Conservation (phyloP, 2,329 filamentous ascomycete species). For the Penicillium digitatum region DNA sequence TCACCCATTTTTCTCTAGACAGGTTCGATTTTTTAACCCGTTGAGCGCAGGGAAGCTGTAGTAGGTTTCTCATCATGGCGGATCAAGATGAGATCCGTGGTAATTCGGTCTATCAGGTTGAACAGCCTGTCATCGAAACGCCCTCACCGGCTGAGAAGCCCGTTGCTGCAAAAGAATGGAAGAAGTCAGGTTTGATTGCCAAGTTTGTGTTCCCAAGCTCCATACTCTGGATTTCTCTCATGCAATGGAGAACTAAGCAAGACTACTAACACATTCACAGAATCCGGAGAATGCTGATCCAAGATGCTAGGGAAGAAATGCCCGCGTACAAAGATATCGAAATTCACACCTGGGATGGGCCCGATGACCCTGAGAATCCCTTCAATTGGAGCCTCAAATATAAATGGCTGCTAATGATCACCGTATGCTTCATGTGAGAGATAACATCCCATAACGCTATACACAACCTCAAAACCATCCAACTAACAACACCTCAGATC, state of each 20-base stretch:
- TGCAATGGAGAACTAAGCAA: not conserved
- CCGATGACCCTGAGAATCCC: slow-evolving; percentile 23
- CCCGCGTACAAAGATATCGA: slow-evolving; percentile 12
- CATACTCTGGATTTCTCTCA: not conserved
- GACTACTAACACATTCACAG: not conserved
- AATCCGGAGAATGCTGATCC: not conserved
- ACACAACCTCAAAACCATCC: not conserved
- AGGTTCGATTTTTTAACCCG: not conserved
- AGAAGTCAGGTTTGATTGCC: not conserved
- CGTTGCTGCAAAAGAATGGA: not conserved
- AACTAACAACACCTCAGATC: slow-evolving; percentile 25
- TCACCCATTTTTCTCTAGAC: not conserved
- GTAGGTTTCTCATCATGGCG: not conserved
- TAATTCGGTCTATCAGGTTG: not conserved
- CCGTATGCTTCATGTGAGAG: slow-evolving; percentile 40
- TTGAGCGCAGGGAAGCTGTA: not conserved
- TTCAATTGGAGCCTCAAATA: slow-evolving; percentile 42
- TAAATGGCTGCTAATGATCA: slow-evolving; percentile 43
- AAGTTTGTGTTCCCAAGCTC: not conserved
- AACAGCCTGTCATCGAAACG: not conserved
- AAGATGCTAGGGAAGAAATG: not conserved
- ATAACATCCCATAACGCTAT: not conserved
- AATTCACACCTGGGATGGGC: slow-evolving; percentile 29
- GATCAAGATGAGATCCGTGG: slow-evolving; percentile 2
- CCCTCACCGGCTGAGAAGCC: not conserved